Conservation (phyloP, 164 flowering plant genomes). For the Berberis thunbergii region DNA sequence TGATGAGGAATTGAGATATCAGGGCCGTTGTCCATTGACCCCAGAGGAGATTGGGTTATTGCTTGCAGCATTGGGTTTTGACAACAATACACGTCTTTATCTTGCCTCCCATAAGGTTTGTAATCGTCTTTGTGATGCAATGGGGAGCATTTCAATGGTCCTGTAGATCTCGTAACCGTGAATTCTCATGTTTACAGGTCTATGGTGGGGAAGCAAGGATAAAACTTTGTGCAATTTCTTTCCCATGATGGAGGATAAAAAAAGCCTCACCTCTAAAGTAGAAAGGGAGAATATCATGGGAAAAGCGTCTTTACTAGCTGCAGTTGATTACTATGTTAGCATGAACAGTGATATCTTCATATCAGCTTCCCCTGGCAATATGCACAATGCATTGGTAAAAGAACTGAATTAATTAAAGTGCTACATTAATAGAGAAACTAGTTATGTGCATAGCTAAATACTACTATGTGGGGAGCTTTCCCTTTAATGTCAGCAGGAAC, state of each 20-base stretch:
- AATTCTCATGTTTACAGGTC: constrained; percentile 38
- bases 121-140: not conserved
- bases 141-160: not conserved
- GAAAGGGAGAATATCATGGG: constrained; percentile 65
- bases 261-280: constrained; percentile 72
- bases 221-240: constrained; percentile 53
- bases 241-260: constrained; percentile 91
- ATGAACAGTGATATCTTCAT: constrained; percentile 94
- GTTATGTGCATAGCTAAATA: not conserved
- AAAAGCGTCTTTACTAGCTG: constrained; percentile 91
- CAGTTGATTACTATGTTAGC: constrained; percentile 88
- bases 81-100: constrained; percentile 82
- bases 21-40: constrained; percentile 95
- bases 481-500: too few species aligned
- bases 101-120: constrained; percentile 96
- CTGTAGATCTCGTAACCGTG: not conserved
- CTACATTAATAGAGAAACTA: too few species aligned
- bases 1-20: constrained; percentile 82
- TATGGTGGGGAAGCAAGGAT: constrained; percentile 98
- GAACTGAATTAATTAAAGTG: too few species aligned
- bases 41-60: constrained; percentile 97
- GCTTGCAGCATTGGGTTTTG: constrained; percentile 85
- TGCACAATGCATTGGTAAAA: constrained; percentile 95
- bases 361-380: constrained; percentile 98
- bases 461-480: constrained; percentile 1